Conservation (phyloP, 192 early-diverging fungal genomes). For the Linnemannia schmuckeri region DNA sequence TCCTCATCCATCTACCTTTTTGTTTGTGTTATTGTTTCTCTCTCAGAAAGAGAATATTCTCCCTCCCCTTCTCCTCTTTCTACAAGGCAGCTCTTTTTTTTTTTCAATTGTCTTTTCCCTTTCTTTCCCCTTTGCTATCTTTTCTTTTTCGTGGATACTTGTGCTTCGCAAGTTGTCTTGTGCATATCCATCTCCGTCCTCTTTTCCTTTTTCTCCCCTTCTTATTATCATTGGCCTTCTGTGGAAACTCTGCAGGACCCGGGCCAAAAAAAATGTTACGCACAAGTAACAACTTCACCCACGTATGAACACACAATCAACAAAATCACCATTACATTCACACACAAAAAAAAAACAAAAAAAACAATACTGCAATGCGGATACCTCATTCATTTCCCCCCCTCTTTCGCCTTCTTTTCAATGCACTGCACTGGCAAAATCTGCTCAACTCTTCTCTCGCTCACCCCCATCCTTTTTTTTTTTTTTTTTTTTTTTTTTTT, state of each 20-base stretch:
- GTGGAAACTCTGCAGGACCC: constrained; percentile 15
- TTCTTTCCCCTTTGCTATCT: background rate
- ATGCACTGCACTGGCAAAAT: constrained; percentile 1
- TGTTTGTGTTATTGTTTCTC: background rate
- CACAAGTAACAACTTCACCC: background rate
- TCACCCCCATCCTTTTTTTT: background rate
- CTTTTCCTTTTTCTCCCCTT: background rate
- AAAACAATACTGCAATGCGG: constrained; percentile 2
- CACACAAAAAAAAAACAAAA: background rate
- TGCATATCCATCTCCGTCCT: background rate
- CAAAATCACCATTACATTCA: background rate
- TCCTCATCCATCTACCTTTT: background rate
- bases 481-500: background rate
- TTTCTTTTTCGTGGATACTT: constrained; percentile 2
- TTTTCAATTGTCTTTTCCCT: background rate
- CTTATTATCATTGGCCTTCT: background rate
- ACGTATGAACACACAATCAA: background rate
- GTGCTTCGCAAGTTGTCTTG: background rate
- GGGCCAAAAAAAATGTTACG: constrained; percentile 6
- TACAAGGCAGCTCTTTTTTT: background rate
- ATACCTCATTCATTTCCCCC: background rate
- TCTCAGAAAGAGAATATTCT: background rate
- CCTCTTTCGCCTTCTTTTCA: background rate
- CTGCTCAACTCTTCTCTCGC: background rate
- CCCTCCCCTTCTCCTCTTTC: background rate